Evolutionary conservation across 768 basidiomycete genomes (phyloP).

Genomic region (Fomitopsis pulvina): DNA sequence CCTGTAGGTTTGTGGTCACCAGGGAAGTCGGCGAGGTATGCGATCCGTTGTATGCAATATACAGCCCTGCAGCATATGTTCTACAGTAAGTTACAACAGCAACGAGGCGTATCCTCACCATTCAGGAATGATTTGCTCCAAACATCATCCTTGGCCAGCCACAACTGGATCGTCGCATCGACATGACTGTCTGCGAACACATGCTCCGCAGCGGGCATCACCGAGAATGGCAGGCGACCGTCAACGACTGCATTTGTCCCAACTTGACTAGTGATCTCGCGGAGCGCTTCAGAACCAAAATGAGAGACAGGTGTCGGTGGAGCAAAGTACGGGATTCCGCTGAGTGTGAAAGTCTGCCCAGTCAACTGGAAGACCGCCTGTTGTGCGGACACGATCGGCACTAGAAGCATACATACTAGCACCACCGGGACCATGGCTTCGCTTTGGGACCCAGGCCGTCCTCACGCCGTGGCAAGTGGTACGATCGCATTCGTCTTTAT

Average conservation of each 20-base stretch:
- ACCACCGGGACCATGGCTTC: background rate
- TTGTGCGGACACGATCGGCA: background rate
- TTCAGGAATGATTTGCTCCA: slow-evolving; percentile 18
- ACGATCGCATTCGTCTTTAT: background rate
- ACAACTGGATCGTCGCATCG: slow-evolving; percentile 8
- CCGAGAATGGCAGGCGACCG: slow-evolving; percentile 20
- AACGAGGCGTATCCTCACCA: slow-evolving; percentile 5
- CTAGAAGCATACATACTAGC: background rate
- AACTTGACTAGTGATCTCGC: background rate
- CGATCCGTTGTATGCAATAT: slow-evolving; percentile 15
- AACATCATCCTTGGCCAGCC: slow-evolving; percentile 18
- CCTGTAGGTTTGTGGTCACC: slow-evolving; percentile 4
- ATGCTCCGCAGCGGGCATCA: slow-evolving; percentile 13
- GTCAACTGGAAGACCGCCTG: slow-evolving; percentile 10
- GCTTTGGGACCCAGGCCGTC: background rate
- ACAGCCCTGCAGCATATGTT: slow-evolving; percentile 13
- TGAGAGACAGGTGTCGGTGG: slow-evolving; percentile 12
- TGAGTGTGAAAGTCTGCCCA: slow-evolving; percentile 12
- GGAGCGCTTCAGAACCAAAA: background rate
- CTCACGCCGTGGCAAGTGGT: background rate
- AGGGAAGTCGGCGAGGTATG: slow-evolving; percentile 1
- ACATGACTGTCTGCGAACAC: slow-evolving; percentile 14
- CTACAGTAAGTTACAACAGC: background rate
- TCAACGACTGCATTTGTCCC: slow-evolving; percentile 1
- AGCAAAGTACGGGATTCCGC: slow-evolving; percentile 14